phyloP scores from a whole-genome alignment of 805 yeast genomes.

The Kregervanrija pseudodelftensis region DNA sequence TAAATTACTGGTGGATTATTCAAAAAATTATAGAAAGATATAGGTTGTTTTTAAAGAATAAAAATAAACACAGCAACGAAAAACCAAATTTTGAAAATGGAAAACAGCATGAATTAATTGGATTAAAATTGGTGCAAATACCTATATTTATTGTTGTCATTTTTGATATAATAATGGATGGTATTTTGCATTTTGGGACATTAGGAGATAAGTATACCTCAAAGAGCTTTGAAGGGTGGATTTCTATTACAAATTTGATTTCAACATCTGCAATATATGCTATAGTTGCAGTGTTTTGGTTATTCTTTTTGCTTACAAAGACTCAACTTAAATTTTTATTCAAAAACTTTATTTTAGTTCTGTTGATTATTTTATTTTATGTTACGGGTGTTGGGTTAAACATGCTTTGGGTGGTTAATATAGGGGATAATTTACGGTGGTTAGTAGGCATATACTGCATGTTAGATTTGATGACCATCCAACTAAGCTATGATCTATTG shows the following conservation, averaged over 20 bases:
- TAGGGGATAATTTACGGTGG: conserved; percentile 39
- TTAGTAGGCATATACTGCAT: conserved; percentile 40
- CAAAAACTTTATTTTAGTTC: conserved; percentile 41
- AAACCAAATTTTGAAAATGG: too few species aligned
- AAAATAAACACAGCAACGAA: too few species aligned
- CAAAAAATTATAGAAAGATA: too few species aligned
- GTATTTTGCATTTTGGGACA: not conserved
- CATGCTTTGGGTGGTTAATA: conserved; percentile 19
- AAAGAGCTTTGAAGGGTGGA: too few species aligned
- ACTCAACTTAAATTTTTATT: conserved; percentile 32
- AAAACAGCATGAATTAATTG: too few species aligned
- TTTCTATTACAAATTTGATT: too few species aligned
- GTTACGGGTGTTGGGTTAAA: conserved; percentile 29
- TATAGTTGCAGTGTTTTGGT: too few species aligned
- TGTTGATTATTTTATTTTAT: conserved; percentile 31
- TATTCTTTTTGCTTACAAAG: too few species aligned
- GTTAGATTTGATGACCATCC: conserved; percentile 41
- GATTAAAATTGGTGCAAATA: too few species aligned
- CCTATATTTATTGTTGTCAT: not conserved
- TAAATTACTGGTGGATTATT: conserved; percentile 36
- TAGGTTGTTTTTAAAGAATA: too few species aligned
- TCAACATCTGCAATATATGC: too few species aligned
- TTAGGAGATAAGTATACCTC: too few species aligned
- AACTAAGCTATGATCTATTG: conserved; percentile 63
- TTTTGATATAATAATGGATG: conserved; percentile 3